A percentile compares a stretch with the other conserved stretches of the same genome.
These are phyloP conservation scores for Pterulicium gracile DNA, from an alignment of 1,284 basidiomycete genomes.

Conservation along the genomic window DNA sequence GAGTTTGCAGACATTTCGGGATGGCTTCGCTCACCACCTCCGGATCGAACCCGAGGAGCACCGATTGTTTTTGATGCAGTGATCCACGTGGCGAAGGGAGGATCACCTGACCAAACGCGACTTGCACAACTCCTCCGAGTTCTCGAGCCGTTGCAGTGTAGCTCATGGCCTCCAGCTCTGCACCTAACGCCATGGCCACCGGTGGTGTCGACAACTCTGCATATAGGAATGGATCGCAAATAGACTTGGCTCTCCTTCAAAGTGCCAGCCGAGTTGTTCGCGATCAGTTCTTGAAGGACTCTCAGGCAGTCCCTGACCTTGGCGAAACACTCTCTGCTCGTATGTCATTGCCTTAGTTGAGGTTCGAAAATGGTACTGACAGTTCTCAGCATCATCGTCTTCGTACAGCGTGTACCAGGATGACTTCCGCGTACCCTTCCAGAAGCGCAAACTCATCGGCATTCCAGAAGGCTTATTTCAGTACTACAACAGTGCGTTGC, in stretches of 20 bases:
- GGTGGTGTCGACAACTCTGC: too few species aligned
- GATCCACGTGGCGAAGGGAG: too few species aligned
- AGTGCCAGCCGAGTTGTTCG: constrained; percentile 55
- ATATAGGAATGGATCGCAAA: constrained; percentile 20
- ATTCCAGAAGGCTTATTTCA: constrained; percentile 82
- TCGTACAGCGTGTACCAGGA: constrained; percentile 71
- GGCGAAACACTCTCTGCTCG: constrained; percentile 51
- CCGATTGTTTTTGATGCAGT: too few species aligned
- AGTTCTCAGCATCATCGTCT: constrained; percentile 53
- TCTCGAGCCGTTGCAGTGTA: too few species aligned
- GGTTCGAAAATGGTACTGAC: constrained; percentile 20
- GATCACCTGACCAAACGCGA: too few species aligned
- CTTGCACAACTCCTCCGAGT: too few species aligned
- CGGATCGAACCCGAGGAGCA: too few species aligned
- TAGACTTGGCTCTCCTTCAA: constrained; percentile 53
- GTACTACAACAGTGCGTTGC: constrained; percentile 59
- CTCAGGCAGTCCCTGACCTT: constrained; percentile 60
- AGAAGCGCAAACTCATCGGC: constrained; percentile 62
- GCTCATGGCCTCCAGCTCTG: too few species aligned
- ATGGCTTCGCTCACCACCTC: too few species aligned
- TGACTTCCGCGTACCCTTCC: constrained; percentile 71
- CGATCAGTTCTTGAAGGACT: constrained; percentile 60
- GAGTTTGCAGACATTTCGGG: too few species aligned
- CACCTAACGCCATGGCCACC: too few species aligned
- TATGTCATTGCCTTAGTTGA: constrained; percentile 20